phyloP scores from a whole-genome alignment of 192 early-diverging fungal species.

The Rhizoclosmatium sp. region DNA sequence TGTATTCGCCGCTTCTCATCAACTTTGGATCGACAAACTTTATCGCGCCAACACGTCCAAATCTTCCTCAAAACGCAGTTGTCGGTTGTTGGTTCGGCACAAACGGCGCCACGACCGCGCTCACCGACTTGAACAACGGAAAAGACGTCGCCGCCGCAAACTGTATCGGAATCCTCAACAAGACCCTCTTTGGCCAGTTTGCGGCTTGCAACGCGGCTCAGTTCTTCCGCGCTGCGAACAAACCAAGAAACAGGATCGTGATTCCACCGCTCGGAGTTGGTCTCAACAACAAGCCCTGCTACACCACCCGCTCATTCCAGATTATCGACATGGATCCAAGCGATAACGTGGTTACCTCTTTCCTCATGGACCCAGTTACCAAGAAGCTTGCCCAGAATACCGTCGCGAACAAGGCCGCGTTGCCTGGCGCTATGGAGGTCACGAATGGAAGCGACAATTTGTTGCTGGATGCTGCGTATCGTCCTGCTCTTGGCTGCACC shows the following conservation, averaged over 20 bases:
- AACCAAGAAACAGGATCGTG: neutral
- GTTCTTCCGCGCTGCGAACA: slow-evolving; percentile 43
- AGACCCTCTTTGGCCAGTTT: slow-evolving; percentile 48
- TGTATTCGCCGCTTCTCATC: slow-evolving; percentile 49
- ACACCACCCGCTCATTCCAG: slow-evolving; percentile 49
- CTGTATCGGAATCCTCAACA: slow-evolving; percentile 43
- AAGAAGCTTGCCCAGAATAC: slow-evolving; percentile 51
- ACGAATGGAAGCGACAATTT: slow-evolving; percentile 54
- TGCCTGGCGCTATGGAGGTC: slow-evolving; percentile 32
- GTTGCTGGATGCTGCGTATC: slow-evolving; percentile 43
- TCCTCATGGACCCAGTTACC: slow-evolving; percentile 25
- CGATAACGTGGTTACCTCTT: slow-evolving; percentile 53
- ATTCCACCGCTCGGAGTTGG: slow-evolving; percentile 44
- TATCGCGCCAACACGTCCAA: slow-evolving; percentile 44
- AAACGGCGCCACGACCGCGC: slow-evolving; percentile 41
- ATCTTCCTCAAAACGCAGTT: slow-evolving; percentile 40
- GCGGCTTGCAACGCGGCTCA: slow-evolving; percentile 50
- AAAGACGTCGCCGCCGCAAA: slow-evolving; percentile 38
- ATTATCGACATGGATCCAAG: slow-evolving; percentile 49
- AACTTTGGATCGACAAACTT: slow-evolving; percentile 44
- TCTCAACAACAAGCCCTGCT: slow-evolving; percentile 40
- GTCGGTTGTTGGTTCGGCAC: slow-evolving; percentile 55
- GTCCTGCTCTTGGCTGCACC: slow-evolving; percentile 47
- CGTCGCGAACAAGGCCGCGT: slow-evolving; percentile 31
- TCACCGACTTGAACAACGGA: slow-evolving; percentile 45